Percentiles rank a stretch among this genome's conserved stretches.
These are phyloP conservation scores for Acacia confusa DNA, from an alignment of 306 rosid genomes.

Conservation along the genomic window DNA sequence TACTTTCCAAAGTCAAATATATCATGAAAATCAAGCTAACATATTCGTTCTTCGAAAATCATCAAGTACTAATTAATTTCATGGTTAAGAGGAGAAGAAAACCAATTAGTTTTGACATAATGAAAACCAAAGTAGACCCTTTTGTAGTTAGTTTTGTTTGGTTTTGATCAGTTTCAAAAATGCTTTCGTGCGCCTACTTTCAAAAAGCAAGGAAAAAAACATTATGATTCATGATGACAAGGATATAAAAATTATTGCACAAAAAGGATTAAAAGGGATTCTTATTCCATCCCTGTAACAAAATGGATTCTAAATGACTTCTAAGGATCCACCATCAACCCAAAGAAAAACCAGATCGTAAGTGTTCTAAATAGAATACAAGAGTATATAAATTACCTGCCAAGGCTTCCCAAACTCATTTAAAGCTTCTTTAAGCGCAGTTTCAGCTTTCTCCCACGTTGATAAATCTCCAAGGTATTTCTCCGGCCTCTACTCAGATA, in stretches of 20 bases:
- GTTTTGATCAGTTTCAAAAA: not conserved
- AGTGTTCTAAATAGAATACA: not conserved
- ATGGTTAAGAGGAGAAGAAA: not conserved
- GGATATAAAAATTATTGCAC: not conserved
- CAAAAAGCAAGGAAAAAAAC: no score
- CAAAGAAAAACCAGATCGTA: not conserved
- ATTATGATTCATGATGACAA: not conserved
- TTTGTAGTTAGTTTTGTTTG: not conserved
- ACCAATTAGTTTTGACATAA: not conserved
- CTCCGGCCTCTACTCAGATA: conserved; percentile 74
- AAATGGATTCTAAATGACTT: not conserved
- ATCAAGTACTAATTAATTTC: not conserved
- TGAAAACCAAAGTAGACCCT: not conserved
- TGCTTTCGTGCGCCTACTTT: not conserved
- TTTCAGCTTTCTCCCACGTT: conserved; percentile 96
- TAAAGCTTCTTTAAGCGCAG: conserved; percentile 78
- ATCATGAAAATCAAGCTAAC: not conserved
- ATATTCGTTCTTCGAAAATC: not conserved
- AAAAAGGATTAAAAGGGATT: not conserved
- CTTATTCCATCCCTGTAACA: not conserved
- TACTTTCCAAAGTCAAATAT: not conserved
- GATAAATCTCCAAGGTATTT: conserved; percentile 70
- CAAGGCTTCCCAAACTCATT: conserved; percentile 86
- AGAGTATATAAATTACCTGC: conserved; percentile 58
- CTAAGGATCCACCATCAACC: not conserved